Conservation (phyloP, 2,329 filamentous ascomycete genomes). For the Aspergillus sp. region DNA sequence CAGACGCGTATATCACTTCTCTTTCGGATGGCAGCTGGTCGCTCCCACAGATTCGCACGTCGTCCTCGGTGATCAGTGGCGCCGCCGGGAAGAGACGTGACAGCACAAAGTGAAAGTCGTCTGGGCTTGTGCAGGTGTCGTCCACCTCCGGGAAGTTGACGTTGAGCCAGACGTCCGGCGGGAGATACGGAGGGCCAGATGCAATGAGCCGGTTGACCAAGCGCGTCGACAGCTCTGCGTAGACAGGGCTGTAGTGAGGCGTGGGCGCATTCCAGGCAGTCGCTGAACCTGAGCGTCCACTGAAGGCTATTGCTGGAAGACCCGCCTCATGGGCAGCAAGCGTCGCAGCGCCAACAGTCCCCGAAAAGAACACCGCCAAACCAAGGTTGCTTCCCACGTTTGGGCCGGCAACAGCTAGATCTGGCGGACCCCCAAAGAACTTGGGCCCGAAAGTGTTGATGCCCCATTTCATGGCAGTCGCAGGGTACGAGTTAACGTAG, state of each 20-base stretch:
- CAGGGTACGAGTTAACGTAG: slow-evolving; percentile 64
- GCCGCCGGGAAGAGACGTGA: slow-evolving; percentile 48
- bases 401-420: slow-evolving; percentile 57
- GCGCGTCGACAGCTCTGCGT: slow-evolving; percentile 53
- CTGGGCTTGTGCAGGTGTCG: slow-evolving; percentile 41
- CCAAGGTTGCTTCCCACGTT: slow-evolving; percentile 54
- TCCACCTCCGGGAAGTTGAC: slow-evolving; percentile 55
- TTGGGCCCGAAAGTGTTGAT: slow-evolving; percentile 48
- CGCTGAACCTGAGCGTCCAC: slow-evolving; percentile 42
- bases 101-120: slow-evolving; percentile 55
- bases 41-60: slow-evolving; percentile 50
- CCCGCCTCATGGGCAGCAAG: slow-evolving; percentile 46
- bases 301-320: slow-evolving; percentile 61
- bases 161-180: slow-evolving; percentile 53
- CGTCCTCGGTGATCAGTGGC: slow-evolving; percentile 29
- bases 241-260: slow-evolving; percentile 49
- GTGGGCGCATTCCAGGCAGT: slow-evolving; percentile 43
- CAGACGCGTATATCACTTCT: slow-evolving; percentile 40
- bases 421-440: slow-evolving; percentile 47
- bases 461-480: slow-evolving; percentile 55
- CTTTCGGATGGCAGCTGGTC: slow-evolving; percentile 51
- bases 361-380: slow-evolving; percentile 49
- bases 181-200: slow-evolving; percentile 54
- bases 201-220: slow-evolving; percentile 48
- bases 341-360: slow-evolving; percentile 57